Base-by-base conservation (phyloP, 495 filamentous ascomycete genomes). In the Podospora fimiseda region DNA sequence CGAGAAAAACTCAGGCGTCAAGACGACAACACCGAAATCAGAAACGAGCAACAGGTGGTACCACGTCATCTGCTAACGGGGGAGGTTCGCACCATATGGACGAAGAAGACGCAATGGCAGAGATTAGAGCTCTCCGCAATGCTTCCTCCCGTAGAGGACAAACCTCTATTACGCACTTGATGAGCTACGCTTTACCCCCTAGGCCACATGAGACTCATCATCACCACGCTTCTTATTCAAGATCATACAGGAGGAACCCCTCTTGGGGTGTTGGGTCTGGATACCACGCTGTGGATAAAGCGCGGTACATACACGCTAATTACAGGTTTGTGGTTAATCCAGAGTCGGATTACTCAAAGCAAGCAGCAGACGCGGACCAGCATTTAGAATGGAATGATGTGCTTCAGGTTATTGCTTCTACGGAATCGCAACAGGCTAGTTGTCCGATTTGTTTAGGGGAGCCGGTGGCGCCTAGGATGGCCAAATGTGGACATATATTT, bases 401-500 rank as follows among this genome's bases (percentile, higher is more conserved):
- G 9, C 77, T 96, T 38, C 93, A 98, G 64, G 85, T 98, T 42
- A 75, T 98, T 38, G 93, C 86, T 1, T 97, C 93, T 8, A 82
- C 86, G 43, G 83, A 90, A 66, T 95, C 91, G 1, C 93, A 98
- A 69, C 76, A 80, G 30, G 80, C 92, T 3, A 86, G 84, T 30
- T 98, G 93, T 66, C 93, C 93, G 0, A 97, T 98, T 41, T 98
- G 93, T 62, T 74, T 98, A 19, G 95, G 87, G 1, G 84, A 80
- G 33, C 92, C 93, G 0, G 89, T 95, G 5, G 93, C 93, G 3
- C 92, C 93, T 22, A 85, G 94, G 51, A 98, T 98, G 93, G 90
- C 93, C 38, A 91, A 87, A 60, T 98, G 93, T 65, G 93, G 93
- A 13, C 93, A 98, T 65, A 96, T 98, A 21, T 96, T 96, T 63